phyloP scores from a whole-genome alignment of 768 basidiomycete genomes.

The Fistulinella prunicolor region DNA sequence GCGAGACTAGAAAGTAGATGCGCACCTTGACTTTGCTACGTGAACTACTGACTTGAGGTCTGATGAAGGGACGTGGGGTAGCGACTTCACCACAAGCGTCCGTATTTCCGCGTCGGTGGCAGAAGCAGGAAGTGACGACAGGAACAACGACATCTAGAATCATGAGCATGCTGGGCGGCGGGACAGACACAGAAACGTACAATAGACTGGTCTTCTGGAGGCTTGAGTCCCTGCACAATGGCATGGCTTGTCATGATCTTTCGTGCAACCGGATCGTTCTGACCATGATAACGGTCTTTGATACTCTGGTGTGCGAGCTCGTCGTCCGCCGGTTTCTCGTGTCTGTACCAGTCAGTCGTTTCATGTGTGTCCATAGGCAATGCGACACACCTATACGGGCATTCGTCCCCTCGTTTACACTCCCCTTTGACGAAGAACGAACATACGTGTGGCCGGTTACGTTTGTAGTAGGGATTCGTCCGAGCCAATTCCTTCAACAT shows the following conservation, averaged over 20 bases:
- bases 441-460: slow-evolving; percentile 91
- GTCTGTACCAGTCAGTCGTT: slow-evolving; percentile 42
- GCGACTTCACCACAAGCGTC: slow-evolving; percentile 62
- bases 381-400: slow-evolving; percentile 71
- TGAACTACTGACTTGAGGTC: slow-evolving; percentile 83
- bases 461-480: slow-evolving; percentile 96
- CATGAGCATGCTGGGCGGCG: slow-evolving; percentile 2
- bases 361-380: neutral
- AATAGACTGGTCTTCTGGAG: slow-evolving; percentile 84
- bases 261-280: slow-evolving; percentile 89
- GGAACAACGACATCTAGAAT: slow-evolving; percentile 77
- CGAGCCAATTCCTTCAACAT: slow-evolving; percentile 95
- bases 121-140: slow-evolving; percentile 67
- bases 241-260: slow-evolving; percentile 86
- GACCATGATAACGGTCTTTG: slow-evolving; percentile 90
- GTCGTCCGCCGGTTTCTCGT: slow-evolving; percentile 84
- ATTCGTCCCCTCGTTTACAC: slow-evolving; percentile 87
- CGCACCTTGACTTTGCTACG: slow-evolving; percentile 73
- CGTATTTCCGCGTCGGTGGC: slow-evolving; percentile 75
- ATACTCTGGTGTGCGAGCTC: slow-evolving; percentile 90
- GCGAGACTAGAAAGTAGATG: neutral
- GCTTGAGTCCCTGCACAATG: slow-evolving; percentile 74
- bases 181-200: slow-evolving; percentile 46
- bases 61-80: slow-evolving; percentile 59
- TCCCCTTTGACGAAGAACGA: slow-evolving; percentile 96